Conservation (phyloP, 768 basidiomycete genomes). For the Phylloporus rhodoxanthus region DNA sequence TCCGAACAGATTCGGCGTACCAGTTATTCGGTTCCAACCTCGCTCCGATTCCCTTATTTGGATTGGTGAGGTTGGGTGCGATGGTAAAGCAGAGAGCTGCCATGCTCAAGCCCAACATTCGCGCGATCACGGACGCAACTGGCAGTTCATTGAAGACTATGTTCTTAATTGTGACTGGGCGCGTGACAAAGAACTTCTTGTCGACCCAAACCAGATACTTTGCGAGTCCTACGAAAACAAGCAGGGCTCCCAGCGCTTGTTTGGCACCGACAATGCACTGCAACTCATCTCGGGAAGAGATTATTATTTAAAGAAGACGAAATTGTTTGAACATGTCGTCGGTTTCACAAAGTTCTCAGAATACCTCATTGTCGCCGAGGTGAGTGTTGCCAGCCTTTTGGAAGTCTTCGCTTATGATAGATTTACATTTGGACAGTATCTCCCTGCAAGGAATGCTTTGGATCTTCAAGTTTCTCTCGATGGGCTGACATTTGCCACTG, state of each 20-base stretch:
- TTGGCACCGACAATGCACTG: constrained; percentile 55
- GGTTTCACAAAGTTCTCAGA: constrained; percentile 98
- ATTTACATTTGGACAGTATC: constrained; percentile 35
- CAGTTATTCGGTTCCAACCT: constrained; percentile 85
- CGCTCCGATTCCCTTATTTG: constrained; percentile 81
- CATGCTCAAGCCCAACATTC: constrained; percentile 72
- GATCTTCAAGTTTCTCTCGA: constrained; percentile 91
- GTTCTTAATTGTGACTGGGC: constrained; percentile 93
- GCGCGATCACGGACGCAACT: constrained; percentile 67
- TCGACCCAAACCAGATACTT: constrained; percentile 84
- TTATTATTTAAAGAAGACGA: constrained; percentile 67
- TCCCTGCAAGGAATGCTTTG: constrained; percentile 51
- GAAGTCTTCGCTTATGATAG: constrained; percentile 18
- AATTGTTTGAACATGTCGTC: constrained; percentile 80
- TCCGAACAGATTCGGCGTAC: constrained; percentile 74
- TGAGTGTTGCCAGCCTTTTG: constrained; percentile 31
- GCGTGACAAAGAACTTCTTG: constrained; percentile 65
- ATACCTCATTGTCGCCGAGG: constrained; percentile 93
- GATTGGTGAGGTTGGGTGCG: constrained; percentile 74
- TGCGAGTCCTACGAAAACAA: constrained; percentile 88
- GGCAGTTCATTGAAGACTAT: constrained; percentile 77
- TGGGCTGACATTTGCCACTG: constrained; percentile 77
- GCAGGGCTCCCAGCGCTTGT: constrained; percentile 65
- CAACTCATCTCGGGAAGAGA: constrained; percentile 72
- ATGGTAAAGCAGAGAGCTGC: constrained; percentile 46